Evolutionary conservation across 179 eudicot species (phyloP).

Genomic region (Spinacia oleracea): DNA sequence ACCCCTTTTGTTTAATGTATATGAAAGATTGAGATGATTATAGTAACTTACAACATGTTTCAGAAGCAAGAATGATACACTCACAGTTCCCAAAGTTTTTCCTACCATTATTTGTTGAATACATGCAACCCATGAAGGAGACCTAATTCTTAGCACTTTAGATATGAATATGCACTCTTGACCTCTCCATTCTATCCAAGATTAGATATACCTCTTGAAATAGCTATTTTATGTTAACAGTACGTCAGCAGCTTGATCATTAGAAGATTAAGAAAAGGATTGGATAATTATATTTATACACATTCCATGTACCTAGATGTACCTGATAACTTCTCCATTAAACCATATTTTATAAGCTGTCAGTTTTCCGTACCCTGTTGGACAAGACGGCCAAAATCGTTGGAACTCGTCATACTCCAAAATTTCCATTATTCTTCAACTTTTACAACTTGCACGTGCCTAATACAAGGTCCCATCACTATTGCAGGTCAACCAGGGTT

Average conservation of each 20-base stretch:
- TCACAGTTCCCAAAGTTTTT: neutral
- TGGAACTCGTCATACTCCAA: neutral
- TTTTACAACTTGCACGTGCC: conserved; percentile 18
- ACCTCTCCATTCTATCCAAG: conserved; percentile 8
- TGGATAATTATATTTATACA: neutral
- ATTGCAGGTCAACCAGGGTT: conserved; percentile 4
- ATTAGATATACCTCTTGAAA: conserved; percentile 2
- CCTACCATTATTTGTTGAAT: conserved; percentile 26
- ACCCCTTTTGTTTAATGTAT: too few species aligned
- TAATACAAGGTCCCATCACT: neutral
- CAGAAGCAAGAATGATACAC: conserved; percentile 29
- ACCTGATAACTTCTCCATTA: conserved; percentile 17
- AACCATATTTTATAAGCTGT: conserved; percentile 5
- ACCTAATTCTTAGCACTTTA: neutral
- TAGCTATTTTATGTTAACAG: neutral
- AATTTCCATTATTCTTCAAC: conserved; percentile 1
- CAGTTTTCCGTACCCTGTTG: neutral
- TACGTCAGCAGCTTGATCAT: conserved; percentile 2
- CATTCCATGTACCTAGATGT: conserved; percentile 4
- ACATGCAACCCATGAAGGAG: conserved; percentile 32
- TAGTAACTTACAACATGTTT: conserved; percentile 38
- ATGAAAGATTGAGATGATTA: neutral
- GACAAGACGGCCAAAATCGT: conserved; percentile 14
- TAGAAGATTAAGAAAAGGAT: neutral
- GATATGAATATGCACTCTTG: neutral